These are phyloP conservation scores for Candida cerambycidarum DNA, from an alignment of 805 yeast genomes.

Conservation along the genomic window DNA sequence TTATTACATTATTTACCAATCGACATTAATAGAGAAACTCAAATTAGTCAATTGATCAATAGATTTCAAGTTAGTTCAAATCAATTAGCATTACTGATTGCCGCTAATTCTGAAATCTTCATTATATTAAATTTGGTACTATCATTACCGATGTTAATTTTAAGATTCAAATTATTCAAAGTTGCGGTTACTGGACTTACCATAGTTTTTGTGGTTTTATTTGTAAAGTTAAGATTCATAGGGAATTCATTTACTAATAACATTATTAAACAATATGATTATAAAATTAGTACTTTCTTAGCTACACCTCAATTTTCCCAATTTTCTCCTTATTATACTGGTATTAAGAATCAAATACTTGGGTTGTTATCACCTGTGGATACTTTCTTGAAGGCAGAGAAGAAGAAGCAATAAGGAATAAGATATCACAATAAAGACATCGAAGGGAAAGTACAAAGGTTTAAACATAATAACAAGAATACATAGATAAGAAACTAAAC, in stretches of 20 bases:
- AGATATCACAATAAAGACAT: background rate
- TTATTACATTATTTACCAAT: constrained; percentile 35
- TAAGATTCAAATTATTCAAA: constrained; percentile 24
- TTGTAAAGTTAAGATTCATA: constrained; percentile 37
- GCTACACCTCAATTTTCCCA: constrained; percentile 15
- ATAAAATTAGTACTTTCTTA: constrained; percentile 31
- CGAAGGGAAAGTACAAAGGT: background rate
- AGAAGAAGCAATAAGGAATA: constrained; percentile 9
- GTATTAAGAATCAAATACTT: constrained; percentile 4
- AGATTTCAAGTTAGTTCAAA: constrained; percentile 31
- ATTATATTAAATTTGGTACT: constrained; percentile 24
- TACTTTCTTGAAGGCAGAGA: constrained; percentile 3
- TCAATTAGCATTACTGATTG: constrained; percentile 37
- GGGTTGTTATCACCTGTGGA: constrained; percentile 13
- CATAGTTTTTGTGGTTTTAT: constrained; percentile 26
- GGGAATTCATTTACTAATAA: constrained; percentile 31
- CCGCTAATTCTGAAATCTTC: constrained; percentile 37
- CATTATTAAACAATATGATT: constrained; percentile 48
- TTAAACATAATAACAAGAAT: background rate
- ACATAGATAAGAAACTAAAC: background rate
- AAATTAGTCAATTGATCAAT: constrained; percentile 27
- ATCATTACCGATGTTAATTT: constrained; percentile 25
- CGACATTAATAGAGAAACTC: constrained; percentile 27
- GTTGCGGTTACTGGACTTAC: constrained; percentile 38
- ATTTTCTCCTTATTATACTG: constrained; percentile 6